phyloP scores from a whole-genome alignment of 2,329 filamentous ascomycete species.

The Phyllosticta capitalensis region DNA sequence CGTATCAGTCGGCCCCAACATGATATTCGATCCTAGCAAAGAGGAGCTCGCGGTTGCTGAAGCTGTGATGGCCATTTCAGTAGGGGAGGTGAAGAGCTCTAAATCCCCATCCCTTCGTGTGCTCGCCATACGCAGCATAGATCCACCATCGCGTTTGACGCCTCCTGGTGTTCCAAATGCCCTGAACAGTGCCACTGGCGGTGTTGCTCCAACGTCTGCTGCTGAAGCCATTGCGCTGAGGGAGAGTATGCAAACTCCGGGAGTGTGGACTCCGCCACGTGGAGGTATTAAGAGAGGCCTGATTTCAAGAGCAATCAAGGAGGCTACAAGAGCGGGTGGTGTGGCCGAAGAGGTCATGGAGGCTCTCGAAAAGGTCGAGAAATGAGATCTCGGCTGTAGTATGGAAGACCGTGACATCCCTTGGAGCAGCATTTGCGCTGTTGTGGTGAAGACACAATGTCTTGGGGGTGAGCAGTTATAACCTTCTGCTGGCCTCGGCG shows the following conservation, averaged over 20 bases:
- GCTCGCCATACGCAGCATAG: conserved; percentile 39
- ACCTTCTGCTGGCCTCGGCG: too few species aligned
- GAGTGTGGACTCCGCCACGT: conserved; percentile 77
- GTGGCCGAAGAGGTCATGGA: conserved; percentile 80
- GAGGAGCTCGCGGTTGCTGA: conserved; percentile 94
- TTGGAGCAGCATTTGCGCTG: background rate
- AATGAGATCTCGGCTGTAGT: conserved; percentile 6
- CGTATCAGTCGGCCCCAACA: conserved; percentile 73
- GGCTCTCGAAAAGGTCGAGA: conserved; percentile 66
- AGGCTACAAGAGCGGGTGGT: conserved; percentile 65
- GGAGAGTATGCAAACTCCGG: conserved; percentile 48
- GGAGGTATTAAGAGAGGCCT: conserved; percentile 72
- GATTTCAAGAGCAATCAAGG: conserved; percentile 64
- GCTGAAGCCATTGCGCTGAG: conserved; percentile 36
- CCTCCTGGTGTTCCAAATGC: conserved; percentile 38
- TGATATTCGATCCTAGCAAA: conserved; percentile 85
- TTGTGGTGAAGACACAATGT: too few species aligned
- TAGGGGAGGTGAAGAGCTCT: conserved; percentile 37
- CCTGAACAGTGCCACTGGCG: conserved; percentile 37
- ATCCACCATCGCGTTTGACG: conserved; percentile 41
- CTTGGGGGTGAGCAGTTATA: too few species aligned
- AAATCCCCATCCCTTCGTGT: conserved; percentile 21
- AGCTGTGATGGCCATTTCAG: conserved; percentile 74
- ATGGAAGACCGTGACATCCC: background rate
- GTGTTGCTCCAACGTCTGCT: conserved; percentile 26